Base-by-base conservation (phyloP, 768 basidiomycete species). In the Tricholoma saponaceum region DNA sequence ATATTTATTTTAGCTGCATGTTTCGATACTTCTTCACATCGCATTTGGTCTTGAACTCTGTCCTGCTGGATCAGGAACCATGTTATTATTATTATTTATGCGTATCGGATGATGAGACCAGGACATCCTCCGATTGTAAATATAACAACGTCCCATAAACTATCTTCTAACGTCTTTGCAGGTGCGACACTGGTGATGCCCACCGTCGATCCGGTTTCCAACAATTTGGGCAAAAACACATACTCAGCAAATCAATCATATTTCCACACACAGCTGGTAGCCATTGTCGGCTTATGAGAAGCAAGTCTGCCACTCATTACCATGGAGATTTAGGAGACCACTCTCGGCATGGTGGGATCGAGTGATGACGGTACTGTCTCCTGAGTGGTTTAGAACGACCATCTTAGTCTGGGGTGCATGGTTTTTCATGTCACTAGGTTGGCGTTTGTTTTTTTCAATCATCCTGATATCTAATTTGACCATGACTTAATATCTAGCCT, bases 101-200 rank as follows among this genome's bases (percentile, higher is more conserved):
- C 44, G 14, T 12, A 25, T 23, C 23, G 18, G 39, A 41, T 41
- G 18, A 18, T 41, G 39, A 41, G 35, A 14, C 35, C 92, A 2
- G 92, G 91, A 69, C 86, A 90, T 44, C 92, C 90, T 13, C 89
- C 92, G 6, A 93, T 59, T 0, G 92, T 89, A 62, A 91, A 95
- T 32, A 92, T 84, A 30, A 89, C 83, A n/a, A 93, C 87, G 64
- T 95, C 92, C 86, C 89, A 89, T 35, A 95, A 64, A 44, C 83
- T 88, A 56, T 80, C 82, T 62, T 82, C 79, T 14, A 87, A 68
- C 1, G 80, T 76, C 64, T 82, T 81, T 1, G 76, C 67, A 12
- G 66, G 61, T 5, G 52, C 57, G 4, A 59, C 58, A 28, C 47
- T 28, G 2, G 60, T 59, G 52, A 58, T 55, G 23, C 22, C 65